These are phyloP conservation scores for Alternaria burnsii DNA, from an alignment of 2,329 filamentous ascomycete species.

Conservation along the genomic window DNA sequence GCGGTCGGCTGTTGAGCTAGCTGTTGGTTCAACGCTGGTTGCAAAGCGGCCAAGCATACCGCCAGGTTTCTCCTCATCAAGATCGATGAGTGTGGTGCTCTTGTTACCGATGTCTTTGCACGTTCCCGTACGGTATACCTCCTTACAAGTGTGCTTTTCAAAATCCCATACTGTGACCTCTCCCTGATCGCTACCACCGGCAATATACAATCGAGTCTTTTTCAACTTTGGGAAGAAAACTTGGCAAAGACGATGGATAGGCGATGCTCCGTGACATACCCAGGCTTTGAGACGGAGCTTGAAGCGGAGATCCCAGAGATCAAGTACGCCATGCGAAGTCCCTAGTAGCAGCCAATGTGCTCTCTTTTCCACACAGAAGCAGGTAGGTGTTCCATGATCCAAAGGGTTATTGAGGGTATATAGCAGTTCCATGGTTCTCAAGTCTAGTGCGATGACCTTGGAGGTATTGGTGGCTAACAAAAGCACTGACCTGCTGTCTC, in stretches of 20 bases:
- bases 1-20: conserved; percentile 64
- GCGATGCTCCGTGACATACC: conserved; percentile 81
- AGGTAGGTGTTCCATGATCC: conserved; percentile 89
- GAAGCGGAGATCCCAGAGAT: conserved; percentile 98
- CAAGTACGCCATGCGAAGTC: conserved; percentile 90
- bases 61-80: conserved; percentile 87
- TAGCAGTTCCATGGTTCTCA: conserved; percentile 83
- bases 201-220: conserved; percentile 85
- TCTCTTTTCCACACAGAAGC: conserved; percentile 86
- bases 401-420: conserved; percentile 87
- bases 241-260: conserved; percentile 76
- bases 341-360: conserved; percentile 91
- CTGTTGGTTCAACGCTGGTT: conserved; percentile 66
- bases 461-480: conserved; percentile 87
- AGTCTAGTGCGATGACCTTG: conserved; percentile 82
- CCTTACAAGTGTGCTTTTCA: conserved; percentile 85
- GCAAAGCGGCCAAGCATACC: conserved; percentile 88
- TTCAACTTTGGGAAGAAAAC: conserved; percentile 67
- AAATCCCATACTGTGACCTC: conserved; percentile 97
- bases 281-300: conserved; percentile 85
- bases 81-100: conserved; percentile 78
- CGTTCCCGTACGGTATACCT: conserved; percentile 77
- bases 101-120: conserved; percentile 50
- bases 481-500: conserved; percentile 82
- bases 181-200: conserved; percentile 84